A percentile compares a stretch with the other conserved stretches of the same genome.
Evolutionary conservation across 305 asterid species (phyloP).

Genomic region (Solanum hybrid): DNA sequence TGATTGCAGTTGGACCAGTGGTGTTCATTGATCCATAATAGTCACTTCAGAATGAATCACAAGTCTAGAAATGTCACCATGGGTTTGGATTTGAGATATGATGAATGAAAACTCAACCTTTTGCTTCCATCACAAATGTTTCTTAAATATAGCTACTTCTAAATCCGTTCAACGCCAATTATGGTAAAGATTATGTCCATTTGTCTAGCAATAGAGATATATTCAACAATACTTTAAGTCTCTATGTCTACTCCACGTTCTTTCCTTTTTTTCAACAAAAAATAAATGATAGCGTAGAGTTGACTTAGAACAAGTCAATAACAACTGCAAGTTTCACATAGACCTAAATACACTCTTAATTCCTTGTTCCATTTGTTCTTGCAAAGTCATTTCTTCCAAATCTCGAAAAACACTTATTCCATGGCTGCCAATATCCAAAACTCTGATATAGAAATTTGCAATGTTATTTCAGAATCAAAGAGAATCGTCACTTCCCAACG

Average conservation of each 20-base stretch:
- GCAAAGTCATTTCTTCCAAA: background rate
- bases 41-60: background rate
- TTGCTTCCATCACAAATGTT: background rate
- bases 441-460: background rate
- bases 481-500: background rate
- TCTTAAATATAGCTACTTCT: background rate
- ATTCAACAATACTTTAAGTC: background rate
- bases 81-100: background rate
- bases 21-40: background rate
- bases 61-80: background rate
- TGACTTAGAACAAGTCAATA: background rate
- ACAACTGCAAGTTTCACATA: background rate
- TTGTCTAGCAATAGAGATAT: background rate
- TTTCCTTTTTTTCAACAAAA: background rate
- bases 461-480: background rate
- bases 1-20: background rate
- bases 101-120: background rate
- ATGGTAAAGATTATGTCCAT: background rate
- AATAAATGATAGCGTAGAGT: background rate
- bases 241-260: background rate
- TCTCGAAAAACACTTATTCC: background rate
- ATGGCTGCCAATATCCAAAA: background rate
- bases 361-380: background rate
- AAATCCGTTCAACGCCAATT: background rate
- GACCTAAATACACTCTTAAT: background rate